Base-by-base conservation (phyloP, 2,329 filamentous ascomycete genomes). In the Ophiostoma perfectum region DNA sequence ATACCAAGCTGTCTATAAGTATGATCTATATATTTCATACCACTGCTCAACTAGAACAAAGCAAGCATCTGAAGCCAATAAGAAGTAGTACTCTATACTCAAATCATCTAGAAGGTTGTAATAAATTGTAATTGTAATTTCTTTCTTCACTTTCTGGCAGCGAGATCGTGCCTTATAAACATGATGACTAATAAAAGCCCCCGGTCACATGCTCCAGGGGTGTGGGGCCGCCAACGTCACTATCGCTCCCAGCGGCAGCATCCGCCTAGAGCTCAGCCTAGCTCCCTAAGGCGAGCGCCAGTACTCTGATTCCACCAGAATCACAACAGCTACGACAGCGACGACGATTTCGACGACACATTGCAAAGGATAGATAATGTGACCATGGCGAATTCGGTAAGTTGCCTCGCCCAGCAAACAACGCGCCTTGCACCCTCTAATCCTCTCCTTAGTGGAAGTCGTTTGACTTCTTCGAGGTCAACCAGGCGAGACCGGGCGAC, bases 381-480 rank as follows among this genome's bases (percentile, higher is more conserved):
- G 63, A 64, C 39, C 38, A 63, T 63, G 60, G 60, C 60, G 16
- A 63, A 63, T 39, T 42, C 60, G 60, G 60, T 63, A 42, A 18
- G 60, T 11, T 27, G 27, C 27, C 27, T 27, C 27, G 27, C 27
- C 27, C 27, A 27, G n/a, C 16, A 18, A 18, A 55, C 27, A 8
- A 11, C 68, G 70, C 68, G 71, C 66, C 12, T 14, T 8, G 9
- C 36, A 27, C 27, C 27, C 27, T 27, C 73, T 63, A 42, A 63
- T 39, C 36, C 60, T 27, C 27, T 27, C 45, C 12, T 4, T 65
- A 97, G 94, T 98, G 95, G 94, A 97, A 97, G 90, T 89, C 90
- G 74, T 99, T 99, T 83, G 93, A 96, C 84, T 99, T 99, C 88
- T 98, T 99, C 86, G 92, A 97, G 80, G 92, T 96, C 78, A 88